Base-by-base conservation (phyloP, 371 early-diverging fungal genomes). In the Mucor sp. region DNA sequence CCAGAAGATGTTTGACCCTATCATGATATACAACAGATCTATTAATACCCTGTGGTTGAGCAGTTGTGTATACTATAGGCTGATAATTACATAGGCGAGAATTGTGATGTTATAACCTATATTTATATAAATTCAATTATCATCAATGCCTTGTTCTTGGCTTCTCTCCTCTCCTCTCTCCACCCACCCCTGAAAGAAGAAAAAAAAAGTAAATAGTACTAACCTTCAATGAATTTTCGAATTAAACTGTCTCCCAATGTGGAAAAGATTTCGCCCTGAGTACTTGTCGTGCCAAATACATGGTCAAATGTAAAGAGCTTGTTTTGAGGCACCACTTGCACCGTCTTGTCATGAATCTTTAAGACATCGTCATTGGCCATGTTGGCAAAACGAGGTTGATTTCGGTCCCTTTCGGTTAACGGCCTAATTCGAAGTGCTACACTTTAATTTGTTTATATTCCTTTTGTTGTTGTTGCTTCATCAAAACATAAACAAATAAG, bases 71-170 rank as follows among this genome's bases (percentile, higher is more conserved):
- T n/a, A n/a, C n/a, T n/a, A n/a, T n/a, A n/a, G n/a, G 50, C n/a
- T 15, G 6, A 3, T 21, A 35, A 17, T 90, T 72, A 78, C 99
- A 84, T 99, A 99, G 41, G 98, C 99, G 68, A 99, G 87, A 53
- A 94, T 91, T 17, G 93, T 97, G 48, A 89, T 94, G 80, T 94
- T 97, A 87, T 88, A 99, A 17, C 93, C 93, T 86, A 60, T 35
- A 58, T 28, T 60, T n/a, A 44, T 15, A 41, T 27, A 21, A 39
- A 35, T 58, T 39, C 23, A 59, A 11, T 58, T 28, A 33, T 33
- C 33, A 33, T 33, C 33, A 33, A 33, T 33, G 33, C 30, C 30
- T 30, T n/a, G n/a, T n/a, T 30, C 30, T 30, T 30, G 30, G 8
- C 33, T 33, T 33, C 33, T 33, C 7, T 33, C 3, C 33, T 33